Conservation (phyloP, 176 grass and related monocot species). For the Oryza punctata region DNA sequence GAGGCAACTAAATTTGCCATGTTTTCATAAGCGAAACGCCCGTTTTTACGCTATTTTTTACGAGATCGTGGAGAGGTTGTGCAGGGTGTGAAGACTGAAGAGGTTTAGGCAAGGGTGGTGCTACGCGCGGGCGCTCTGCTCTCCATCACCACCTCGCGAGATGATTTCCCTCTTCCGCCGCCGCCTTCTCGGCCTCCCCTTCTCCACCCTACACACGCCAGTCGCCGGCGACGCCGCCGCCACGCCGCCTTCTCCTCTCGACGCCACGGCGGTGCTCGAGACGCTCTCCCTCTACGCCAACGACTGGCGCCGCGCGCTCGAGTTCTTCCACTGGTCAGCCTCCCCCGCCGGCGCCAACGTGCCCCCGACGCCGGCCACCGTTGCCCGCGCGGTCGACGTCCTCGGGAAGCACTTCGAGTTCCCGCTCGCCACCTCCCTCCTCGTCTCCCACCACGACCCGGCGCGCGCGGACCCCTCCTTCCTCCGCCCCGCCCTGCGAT, state of each 20-base stretch:
- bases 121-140: neutral
- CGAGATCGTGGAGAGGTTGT: neutral
- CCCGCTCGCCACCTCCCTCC: constrained; percentile 56
- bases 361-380: constrained; percentile 46
- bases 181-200: neutral
- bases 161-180: constrained; percentile 39
- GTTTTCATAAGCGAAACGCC: neutral
- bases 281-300: constrained; percentile 82
- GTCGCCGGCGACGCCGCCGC: neutral
- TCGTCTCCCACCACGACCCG: constrained; percentile 59
- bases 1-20: neutral
- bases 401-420: constrained; percentile 95
- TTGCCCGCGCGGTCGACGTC: constrained; percentile 74
- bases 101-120: no score
- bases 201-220: constrained; percentile 23
- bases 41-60: neutral
- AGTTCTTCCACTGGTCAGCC: constrained; percentile 86
- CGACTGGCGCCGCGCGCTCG: constrained; percentile 78
- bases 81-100: no score
- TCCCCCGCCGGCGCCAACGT: constrained; percentile 46
- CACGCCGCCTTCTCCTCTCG: constrained; percentile 17
- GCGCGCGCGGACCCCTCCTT: constrained; percentile 43
- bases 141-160: neutral
- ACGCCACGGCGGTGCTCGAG: constrained; percentile 55
- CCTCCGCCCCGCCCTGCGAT: constrained; percentile 57